A percentile compares a stretch with the other conserved stretches of the same genome.
Evolutionary conservation across 306 rosid genomes (phyloP).

Genomic region (Vigna trinervia): DNA sequence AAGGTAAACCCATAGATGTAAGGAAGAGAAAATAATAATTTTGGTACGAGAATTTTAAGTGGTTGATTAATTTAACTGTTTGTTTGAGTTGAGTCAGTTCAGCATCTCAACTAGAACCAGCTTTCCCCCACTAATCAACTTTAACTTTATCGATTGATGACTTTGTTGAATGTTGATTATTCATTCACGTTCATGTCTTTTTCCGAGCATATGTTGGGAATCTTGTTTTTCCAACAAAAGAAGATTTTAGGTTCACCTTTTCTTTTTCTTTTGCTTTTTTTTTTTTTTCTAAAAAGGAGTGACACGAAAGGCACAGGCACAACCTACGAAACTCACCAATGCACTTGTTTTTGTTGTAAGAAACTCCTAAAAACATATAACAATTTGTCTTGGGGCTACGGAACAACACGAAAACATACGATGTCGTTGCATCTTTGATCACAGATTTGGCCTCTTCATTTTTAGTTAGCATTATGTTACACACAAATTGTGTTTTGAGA

Average conservation of each 20-base stretch:
- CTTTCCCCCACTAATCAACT: constrained; percentile 35
- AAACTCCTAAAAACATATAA: constrained; percentile 15
- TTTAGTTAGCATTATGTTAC: background rate
- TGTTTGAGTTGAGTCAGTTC: constrained; percentile 28
- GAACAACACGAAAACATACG: constrained; percentile 25
- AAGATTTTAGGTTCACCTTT: constrained; percentile 41
- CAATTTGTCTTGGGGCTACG: constrained; percentile 36
- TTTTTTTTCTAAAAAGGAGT: constrained; percentile 33
- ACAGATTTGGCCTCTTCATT: background rate
- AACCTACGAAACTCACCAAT: constrained; percentile 4
- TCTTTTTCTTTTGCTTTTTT: background rate
- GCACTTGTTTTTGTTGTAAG: constrained; percentile 31
- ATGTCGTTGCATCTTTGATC: too few relatives aligned
- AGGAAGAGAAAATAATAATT: constrained; percentile 47
- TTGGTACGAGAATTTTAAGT: constrained; percentile 37
- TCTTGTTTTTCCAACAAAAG: constrained; percentile 51
- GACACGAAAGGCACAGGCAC: constrained; percentile 41
- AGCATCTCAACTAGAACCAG: constrained; percentile 45
- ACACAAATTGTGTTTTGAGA: background rate
- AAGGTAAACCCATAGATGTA: constrained; percentile 61
- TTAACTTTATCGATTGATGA: constrained; percentile 46
- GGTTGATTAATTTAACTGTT: constrained; percentile 43
- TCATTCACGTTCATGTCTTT: constrained; percentile 57
- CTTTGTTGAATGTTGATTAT: constrained; percentile 52
- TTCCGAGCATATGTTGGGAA: constrained; percentile 43